Percentiles rank a stretch among this genome's conserved stretches.
phyloP scores from a whole-genome alignment of 2,329 filamentous ascomycete genomes.

The Curvularia sp. region DNA sequence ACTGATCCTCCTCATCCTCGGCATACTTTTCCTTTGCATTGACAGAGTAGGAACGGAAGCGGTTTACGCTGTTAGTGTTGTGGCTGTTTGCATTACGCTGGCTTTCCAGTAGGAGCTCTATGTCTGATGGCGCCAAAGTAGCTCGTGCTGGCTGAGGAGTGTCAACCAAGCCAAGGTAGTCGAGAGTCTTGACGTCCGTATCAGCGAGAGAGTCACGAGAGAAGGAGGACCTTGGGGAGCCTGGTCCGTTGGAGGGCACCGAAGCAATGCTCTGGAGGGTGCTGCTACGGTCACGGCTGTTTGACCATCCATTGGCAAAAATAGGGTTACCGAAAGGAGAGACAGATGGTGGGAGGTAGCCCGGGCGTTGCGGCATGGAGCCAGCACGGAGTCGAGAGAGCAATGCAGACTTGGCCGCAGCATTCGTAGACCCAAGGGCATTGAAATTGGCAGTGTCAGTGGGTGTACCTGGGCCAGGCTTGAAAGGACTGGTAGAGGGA shows the following conservation, averaged over 20 bases:
- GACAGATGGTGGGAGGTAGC: constrained; percentile 63
- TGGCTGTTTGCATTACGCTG: constrained; percentile 62
- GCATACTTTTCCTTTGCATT: constrained; percentile 98
- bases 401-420: constrained; percentile 70
- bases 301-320: constrained; percentile 86
- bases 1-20: constrained; percentile 82
- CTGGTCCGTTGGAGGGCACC: constrained; percentile 82
- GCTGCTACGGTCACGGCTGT: constrained; percentile 79
- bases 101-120: constrained; percentile 59
- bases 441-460: constrained; percentile 43
- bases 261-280: constrained; percentile 92
- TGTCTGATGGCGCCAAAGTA: constrained; percentile 69
- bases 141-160: constrained; percentile 83
- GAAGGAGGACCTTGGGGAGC: constrained; percentile 85
- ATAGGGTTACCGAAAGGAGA: constrained; percentile 85
- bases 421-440: constrained; percentile 58
- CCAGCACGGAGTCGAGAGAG: constrained; percentile 88
- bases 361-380: constrained; percentile 89
- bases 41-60: constrained; percentile 96
- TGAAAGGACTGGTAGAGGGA: constrained; percentile 86
- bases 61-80: constrained; percentile 74
- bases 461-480: constrained; percentile 62
- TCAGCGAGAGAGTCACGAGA: constrained; percentile 85
- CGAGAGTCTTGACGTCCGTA: constrained; percentile 88
- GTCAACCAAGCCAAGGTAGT: constrained; percentile 94